Evolutionary conservation across 2,329 filamentous ascomycete genomes (phyloP), one percentile per base, ranked within the genome.

Genomic region (Huntiella abstrusa): DNA sequence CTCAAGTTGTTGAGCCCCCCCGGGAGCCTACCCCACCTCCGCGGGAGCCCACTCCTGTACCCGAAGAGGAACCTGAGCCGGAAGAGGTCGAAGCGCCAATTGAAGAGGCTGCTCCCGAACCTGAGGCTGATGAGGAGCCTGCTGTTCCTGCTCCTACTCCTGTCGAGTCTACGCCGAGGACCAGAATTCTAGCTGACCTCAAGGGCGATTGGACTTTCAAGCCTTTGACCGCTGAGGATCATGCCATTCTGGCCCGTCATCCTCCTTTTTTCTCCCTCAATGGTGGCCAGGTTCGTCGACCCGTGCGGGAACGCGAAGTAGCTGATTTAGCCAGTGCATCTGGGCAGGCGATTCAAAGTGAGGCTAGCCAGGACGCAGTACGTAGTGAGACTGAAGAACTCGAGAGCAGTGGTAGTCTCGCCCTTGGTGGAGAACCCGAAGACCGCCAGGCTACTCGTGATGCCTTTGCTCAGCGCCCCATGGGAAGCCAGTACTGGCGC

Each of bases 341-440:
- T 10, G 33, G 12, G 12, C 42, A 44, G 33, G 42, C 35, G 22
- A 16, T 22, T 13, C 33, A 13, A 4, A 80, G 83, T 45, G 72
- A 74, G 45, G 64, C 64, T 4, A 67, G 67, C 16, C 68, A 73
- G 49, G 67, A 71, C 28, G 62, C 61, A 17, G 53, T 58, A 1
- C 52, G 55, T 7, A 69, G 71, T 17, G 57, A 57, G 2, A 57
- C 58, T 4, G 68, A 69, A 41, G 80, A 81, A 48, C 75, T 77
- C 1, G 86, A 91, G 60, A 82, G 82, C 53, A 83, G 83, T 40
- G 75, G 76, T 11, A 96, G 88, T 58, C 68, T 91, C 49, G 87
- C 92, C 49, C 70, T 96, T 13, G 88, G 88, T 48, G 88, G 88
- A 38, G 88, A 96, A 58, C 88, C 88, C 0, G 88, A 96, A 58